Conservation (phyloP, 371 early-diverging fungal species). For the Polyrhizophydium stewartii region DNA sequence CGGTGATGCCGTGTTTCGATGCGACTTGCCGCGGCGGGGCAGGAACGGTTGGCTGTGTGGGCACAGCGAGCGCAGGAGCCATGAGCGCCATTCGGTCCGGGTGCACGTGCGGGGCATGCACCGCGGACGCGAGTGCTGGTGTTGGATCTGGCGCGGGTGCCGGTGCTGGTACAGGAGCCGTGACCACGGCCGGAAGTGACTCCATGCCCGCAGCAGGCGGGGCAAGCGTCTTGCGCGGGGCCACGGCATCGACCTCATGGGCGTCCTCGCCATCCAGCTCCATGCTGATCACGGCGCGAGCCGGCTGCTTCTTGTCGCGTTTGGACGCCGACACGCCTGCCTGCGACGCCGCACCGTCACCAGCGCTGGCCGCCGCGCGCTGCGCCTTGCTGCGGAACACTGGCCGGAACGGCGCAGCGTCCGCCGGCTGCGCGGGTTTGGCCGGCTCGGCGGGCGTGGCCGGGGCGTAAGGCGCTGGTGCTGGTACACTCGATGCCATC, state of each 20-base stretch:
- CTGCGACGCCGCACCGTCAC: constrained; percentile 15
- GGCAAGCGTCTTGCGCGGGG: too few species aligned
- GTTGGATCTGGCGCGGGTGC: too few species aligned
- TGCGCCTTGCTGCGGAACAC: not conserved
- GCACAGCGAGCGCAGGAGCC: constrained; percentile 2
- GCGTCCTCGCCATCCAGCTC: constrained; percentile 16
- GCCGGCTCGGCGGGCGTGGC: not conserved
- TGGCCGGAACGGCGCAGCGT: not conserved
- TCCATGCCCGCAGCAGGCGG: too few species aligned
- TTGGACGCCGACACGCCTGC: constrained; percentile 17
- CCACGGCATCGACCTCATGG: too few species aligned
- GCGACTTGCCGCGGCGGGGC: not conserved
- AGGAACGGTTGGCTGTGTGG: not conserved
- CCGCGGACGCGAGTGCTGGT: too few species aligned
- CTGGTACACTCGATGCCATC: too few species aligned
- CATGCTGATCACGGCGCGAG: not conserved
- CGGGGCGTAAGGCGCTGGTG: too few species aligned
- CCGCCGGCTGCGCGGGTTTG: not conserved
- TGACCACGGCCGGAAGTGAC: too few species aligned
- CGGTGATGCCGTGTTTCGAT: too few species aligned
- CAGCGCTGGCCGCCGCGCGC: not conserved
- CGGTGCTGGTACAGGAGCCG: too few species aligned
- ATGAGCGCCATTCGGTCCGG: too few species aligned
- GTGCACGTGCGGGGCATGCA: too few species aligned
- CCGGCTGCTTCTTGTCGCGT: constrained; percentile 11